These are phyloP conservation scores for Massarina eburnea DNA, from an alignment of 2,329 filamentous ascomycete genomes.

Conservation along the genomic window DNA sequence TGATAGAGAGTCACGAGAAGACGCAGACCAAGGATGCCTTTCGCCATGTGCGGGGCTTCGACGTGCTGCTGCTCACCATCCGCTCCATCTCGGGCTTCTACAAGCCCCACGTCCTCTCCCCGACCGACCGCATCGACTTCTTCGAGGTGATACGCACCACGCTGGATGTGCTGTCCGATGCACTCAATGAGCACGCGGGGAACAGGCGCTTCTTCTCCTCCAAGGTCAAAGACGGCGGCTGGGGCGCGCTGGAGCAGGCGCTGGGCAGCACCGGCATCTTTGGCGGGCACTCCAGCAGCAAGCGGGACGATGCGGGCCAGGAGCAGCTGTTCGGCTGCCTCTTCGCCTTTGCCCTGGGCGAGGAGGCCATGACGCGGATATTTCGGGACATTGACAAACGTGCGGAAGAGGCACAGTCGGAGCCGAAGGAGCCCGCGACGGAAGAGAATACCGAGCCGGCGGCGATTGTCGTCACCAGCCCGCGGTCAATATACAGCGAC, in stretches of 20 bases:
- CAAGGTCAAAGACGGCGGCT: conserved; percentile 74
- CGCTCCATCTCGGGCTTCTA: conserved; percentile 75
- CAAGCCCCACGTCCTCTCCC: conserved; percentile 63
- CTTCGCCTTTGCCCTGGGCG: conserved; percentile 76
- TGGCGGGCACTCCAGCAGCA: conserved; percentile 33
- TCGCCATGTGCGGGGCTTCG: conserved; percentile 77
- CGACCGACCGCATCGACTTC: conserved; percentile 64
- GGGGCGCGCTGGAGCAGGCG: conserved; percentile 72
- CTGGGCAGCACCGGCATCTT: conserved; percentile 65
- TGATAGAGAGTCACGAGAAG: conserved; percentile 55
- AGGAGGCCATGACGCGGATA: conserved; percentile 71
- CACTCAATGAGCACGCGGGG: conserved; percentile 76
- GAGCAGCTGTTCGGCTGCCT: conserved; percentile 84
- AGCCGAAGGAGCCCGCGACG: conserved; percentile 9
- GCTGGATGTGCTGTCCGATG: conserved; percentile 73
- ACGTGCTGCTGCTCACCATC: conserved; percentile 69
- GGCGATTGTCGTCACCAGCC: conserved; percentile 30
- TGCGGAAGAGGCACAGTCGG: conserved; percentile 16
- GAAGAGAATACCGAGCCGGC: conserved; percentile 10
- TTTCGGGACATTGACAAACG: conserved; percentile 53
- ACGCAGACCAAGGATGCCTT: conserved; percentile 74
- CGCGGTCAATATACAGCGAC: conserved; percentile 29
- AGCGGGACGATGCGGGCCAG: conserved; percentile 39
- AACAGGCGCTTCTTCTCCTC: conserved; percentile 86
- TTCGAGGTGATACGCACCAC: conserved; percentile 71